phyloP scores from a whole-genome alignment of 164 flowering plant species.

The Tetrastigma voinierianum region DNA sequence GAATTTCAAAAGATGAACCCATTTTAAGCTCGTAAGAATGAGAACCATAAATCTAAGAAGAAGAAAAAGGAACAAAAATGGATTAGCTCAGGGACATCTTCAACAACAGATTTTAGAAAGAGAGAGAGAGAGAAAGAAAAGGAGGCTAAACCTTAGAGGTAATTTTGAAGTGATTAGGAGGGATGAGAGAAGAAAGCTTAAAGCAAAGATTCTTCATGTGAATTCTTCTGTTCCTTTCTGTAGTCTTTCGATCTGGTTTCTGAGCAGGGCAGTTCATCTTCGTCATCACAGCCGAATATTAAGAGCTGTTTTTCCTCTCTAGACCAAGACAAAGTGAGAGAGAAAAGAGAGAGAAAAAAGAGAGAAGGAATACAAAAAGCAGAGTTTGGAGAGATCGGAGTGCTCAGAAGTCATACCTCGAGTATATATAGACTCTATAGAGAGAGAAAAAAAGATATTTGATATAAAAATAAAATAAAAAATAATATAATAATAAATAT shows the following conservation, averaged over 20 bases:
- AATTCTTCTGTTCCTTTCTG: slow-evolving; percentile 47
- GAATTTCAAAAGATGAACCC: no score
- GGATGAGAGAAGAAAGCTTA: slow-evolving; percentile 46
- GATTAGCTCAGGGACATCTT: no score
- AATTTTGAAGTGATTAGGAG: slow-evolving; percentile 22
- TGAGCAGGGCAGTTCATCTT: not conserved
- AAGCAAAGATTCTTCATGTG: slow-evolving; percentile 47
- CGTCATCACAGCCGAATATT: not conserved
- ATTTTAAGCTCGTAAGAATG: not conserved
- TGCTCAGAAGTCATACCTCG: no score
- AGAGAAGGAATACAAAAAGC: not conserved
- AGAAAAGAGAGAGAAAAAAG: no score
- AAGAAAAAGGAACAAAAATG: no score
- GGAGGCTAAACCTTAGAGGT: slow-evolving; percentile 25
- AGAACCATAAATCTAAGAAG: no score
- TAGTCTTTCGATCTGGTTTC: slow-evolving; percentile 40
- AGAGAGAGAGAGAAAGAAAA: slow-evolving; percentile 1
- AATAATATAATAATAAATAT: no score
- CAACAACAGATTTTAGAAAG: no score
- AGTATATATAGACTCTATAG: no score
- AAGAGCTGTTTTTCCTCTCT: not conserved
- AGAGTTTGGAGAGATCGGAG: no score
- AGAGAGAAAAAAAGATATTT: no score
- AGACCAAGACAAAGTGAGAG: not conserved
- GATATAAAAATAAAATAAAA: no score